phyloP scores from a whole-genome alignment of 495 filamentous ascomycete genomes.

The Penicillium ucsense region DNA sequence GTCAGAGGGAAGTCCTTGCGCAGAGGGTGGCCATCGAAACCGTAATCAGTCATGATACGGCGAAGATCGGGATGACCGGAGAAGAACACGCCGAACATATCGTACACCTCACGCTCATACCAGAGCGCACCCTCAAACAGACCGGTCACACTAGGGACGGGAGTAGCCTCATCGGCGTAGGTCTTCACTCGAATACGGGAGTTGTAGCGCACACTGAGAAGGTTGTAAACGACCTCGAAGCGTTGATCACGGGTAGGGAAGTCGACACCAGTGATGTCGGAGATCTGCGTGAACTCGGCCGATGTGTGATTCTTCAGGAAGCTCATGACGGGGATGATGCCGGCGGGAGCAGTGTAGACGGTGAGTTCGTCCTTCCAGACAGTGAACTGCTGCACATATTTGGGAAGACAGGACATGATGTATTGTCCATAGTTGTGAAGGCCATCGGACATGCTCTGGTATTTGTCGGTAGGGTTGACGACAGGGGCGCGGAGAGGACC shows the following conservation, averaged over 20 bases:
- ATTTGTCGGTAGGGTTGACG: conserved; percentile 90
- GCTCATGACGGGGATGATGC: conserved; percentile 79
- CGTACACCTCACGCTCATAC: conserved; percentile 98
- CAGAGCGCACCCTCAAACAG: conserved; percentile 95
- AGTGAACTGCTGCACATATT: conserved; percentile 97
- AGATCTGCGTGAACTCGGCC: conserved; percentile 89
- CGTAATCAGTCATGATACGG: conserved; percentile 99
- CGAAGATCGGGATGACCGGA: conserved; percentile 88
- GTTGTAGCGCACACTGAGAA: conserved; percentile 92
- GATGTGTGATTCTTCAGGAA: conserved; percentile 98
- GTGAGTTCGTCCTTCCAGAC: conserved; percentile 99
- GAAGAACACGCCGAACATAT: conserved; percentile 98
- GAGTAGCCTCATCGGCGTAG: conserved; percentile 93
- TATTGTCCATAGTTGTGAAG: conserved; percentile 94
- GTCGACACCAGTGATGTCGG: conserved; percentile 88
- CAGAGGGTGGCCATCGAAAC: conserved; percentile 95
- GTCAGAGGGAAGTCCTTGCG: conserved; percentile 98
- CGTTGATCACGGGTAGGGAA: conserved; percentile 89
- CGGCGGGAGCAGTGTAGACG: conserved; percentile 81
- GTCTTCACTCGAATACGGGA: conserved; percentile 96
- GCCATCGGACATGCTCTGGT: conserved; percentile 67
- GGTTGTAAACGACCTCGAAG: conserved; percentile 97
- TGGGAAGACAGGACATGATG: conserved; percentile 90
- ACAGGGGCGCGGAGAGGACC: conserved; percentile 65
- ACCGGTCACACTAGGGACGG: conserved; percentile 76